Evolutionary conservation across 2,329 filamentous ascomycete species (phyloP).

Genomic region (Cercospora sojina): DNA sequence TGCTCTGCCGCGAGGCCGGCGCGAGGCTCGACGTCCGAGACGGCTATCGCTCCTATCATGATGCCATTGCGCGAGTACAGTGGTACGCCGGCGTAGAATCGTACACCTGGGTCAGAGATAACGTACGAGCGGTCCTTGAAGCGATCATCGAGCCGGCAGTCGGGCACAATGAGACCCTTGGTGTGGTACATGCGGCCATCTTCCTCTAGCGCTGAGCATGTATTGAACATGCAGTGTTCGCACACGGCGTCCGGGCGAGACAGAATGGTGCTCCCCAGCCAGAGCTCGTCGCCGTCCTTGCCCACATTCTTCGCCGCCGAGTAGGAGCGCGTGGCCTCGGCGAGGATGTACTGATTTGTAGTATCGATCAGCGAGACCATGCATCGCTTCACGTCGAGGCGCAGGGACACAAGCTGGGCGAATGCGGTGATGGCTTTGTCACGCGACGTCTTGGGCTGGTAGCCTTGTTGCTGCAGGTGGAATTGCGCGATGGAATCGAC

Average conservation of each 20-base stretch:
- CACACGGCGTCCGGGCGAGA: constrained; percentile 39
- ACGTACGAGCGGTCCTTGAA: constrained; percentile 37
- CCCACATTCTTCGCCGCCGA: constrained; percentile 40
- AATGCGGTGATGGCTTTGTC: constrained; percentile 47
- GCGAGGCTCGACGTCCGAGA: constrained; percentile 59
- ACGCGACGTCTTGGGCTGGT: constrained; percentile 22
- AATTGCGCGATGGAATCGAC: constrained; percentile 29
- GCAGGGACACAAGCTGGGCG: constrained; percentile 44
- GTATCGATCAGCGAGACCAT: constrained; percentile 51
- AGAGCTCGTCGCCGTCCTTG: constrained; percentile 35
- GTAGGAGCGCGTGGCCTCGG: constrained; percentile 49
- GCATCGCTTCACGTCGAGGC: constrained; percentile 39
- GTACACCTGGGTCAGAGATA: constrained; percentile 26
- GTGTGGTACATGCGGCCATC: constrained; percentile 22
- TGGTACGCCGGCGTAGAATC: constrained; percentile 61
- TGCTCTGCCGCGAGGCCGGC: constrained; percentile 51
- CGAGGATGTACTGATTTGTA: constrained; percentile 51
- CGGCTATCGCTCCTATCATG: constrained; percentile 60
- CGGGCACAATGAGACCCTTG: constrained; percentile 28
- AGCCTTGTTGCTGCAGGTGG: constrained; percentile 28
- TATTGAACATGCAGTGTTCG: constrained; percentile 33
- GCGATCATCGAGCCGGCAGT: constrained; percentile 37
- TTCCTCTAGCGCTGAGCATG: constrained; percentile 17
- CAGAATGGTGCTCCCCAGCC: constrained; percentile 38
- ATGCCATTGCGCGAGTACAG: constrained; percentile 58